Evolutionary conservation across 202 grass and related monocot genomes (phyloP), one percentile per base, ranked within the genome.

Genomic region (Zizania palustris): DNA sequence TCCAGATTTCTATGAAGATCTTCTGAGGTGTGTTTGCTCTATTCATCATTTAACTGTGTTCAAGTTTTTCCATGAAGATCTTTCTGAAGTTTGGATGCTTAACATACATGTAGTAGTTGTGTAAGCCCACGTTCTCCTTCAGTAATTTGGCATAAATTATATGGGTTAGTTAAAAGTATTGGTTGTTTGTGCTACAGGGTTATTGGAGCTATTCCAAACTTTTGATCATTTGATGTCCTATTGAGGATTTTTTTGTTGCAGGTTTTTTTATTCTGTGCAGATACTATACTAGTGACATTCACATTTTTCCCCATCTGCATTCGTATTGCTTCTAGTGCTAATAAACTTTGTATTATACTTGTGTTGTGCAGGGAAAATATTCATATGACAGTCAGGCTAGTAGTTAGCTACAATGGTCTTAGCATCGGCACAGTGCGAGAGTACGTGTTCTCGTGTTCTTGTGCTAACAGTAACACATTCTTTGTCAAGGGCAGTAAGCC

Each of bases 341-440:
- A 69, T 73, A 22, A 73, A 54, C 28, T 36, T 69, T 44, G 2
- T 11, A 38, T 67, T 60, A 3, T 73, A 38, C 72, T 85, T 43
- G 10, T 70, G 18, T 62, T 83, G 75, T 87, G 53, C 83, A 99
- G 92, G 85, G 96, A 95, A 81, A 87, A 99, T 84, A 95, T 99
- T 73, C 85, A 95, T 73, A 99, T 99, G 96, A 99, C 96, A 65
- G 87, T 99, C 43, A 87, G 91, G 54, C 83, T 95, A 40, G 89
- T 98, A 11, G 85, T 95, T 83, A 98, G 93, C 80, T 95, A 90
- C 80, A 95, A 89, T 81, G 96, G 89, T 35, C 89, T 98, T 67
- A 98, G 85, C 63, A 90, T 98, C 70, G 82, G 74, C 46, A 87
- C 85, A 38, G 91, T 98, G 60, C 60, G 87, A 57, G 83, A 92